Evolutionary conservation across 805 yeast species (phyloP).

Genomic region (Ogataea methanolica): DNA sequence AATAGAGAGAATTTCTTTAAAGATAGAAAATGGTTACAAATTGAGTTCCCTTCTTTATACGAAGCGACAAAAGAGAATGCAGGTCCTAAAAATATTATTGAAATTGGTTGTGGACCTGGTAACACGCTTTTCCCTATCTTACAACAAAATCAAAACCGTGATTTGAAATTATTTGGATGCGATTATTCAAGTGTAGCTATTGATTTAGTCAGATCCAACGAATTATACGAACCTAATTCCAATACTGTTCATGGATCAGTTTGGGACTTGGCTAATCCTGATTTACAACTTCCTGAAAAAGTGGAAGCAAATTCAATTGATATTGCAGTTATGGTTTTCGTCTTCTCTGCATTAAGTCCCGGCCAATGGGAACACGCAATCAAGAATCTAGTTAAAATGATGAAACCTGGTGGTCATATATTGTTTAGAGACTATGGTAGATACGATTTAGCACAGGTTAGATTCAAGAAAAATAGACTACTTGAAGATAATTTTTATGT

Average conservation of each 20-base stretch:
- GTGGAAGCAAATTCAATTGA: constrained; percentile 80
- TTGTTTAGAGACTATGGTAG: constrained; percentile 93
- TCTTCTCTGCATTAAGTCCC: constrained; percentile 88
- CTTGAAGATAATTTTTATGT: constrained; percentile 92
- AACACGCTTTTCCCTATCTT: constrained; percentile 92
- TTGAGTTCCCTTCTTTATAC: constrained; percentile 85
- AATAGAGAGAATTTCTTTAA: constrained; percentile 93
- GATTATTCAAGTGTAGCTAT: constrained; percentile 91
- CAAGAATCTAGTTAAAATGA: constrained; percentile 56
- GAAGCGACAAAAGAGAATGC: constrained; percentile 69
- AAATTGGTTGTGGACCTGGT: constrained; percentile 98
- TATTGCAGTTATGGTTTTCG: constrained; percentile 91
- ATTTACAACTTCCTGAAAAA: constrained; percentile 75
- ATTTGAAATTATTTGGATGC: constrained; percentile 71
- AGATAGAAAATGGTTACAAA: constrained; percentile 92
- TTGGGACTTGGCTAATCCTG: constrained; percentile 88
- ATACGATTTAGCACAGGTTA: constrained; percentile 90
- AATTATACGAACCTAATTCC: constrained; percentile 50
- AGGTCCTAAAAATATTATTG: constrained; percentile 72
- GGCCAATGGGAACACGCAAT: constrained; percentile 86
- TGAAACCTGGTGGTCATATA: constrained; percentile 92
- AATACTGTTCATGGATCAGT: constrained; percentile 70
- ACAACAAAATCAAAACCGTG: constrained; percentile 75
- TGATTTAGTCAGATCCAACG: constrained; percentile 68
- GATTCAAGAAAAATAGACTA: constrained; percentile 84